These are phyloP conservation scores for Tripterygium wilfordii DNA, from an alignment of 177 flowering plant genomes.

Conservation along the genomic window DNA sequence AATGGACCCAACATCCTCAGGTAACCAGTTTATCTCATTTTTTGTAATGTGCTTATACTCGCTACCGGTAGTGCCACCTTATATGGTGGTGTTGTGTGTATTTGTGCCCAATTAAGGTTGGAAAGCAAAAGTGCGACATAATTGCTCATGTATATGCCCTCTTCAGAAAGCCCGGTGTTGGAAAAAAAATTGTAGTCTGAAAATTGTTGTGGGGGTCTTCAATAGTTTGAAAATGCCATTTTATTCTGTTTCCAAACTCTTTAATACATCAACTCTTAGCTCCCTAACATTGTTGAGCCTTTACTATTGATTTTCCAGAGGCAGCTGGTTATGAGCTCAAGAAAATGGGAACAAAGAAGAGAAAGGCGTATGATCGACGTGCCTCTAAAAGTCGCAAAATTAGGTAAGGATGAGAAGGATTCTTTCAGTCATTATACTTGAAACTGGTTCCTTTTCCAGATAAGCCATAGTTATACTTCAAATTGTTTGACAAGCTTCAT, in stretches of 20 bases:
- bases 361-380: slow-evolving; percentile 81
- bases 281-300: neutral
- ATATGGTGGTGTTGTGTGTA: neutral
- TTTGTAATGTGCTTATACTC: neutral
- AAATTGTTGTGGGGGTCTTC: too few relatives aligned
- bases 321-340: slow-evolving; percentile 66
- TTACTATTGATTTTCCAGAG: slow-evolving; percentile 33
- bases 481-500: neutral
- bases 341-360: slow-evolving; percentile 71
- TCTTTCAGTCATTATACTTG: too few relatives aligned
- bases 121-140: too few relatives aligned
- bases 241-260: too few relatives aligned
- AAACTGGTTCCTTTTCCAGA: too few relatives aligned
- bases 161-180: too few relatives aligned
- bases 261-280: too few relatives aligned
- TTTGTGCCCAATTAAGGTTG: neutral
- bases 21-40: slow-evolving; percentile 21
- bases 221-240: too few relatives aligned
- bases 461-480: too few relatives aligned
- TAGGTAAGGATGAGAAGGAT: slow-evolving; percentile 35
- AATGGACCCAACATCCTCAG: slow-evolving; percentile 62
- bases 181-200: too few relatives aligned
- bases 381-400: slow-evolving; percentile 96
- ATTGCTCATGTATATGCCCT: too few relatives aligned
- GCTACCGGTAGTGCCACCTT: neutral